Evolutionary conservation across 129 eudicot species (phyloP).

Genomic region (Apium graveolens): DNA sequence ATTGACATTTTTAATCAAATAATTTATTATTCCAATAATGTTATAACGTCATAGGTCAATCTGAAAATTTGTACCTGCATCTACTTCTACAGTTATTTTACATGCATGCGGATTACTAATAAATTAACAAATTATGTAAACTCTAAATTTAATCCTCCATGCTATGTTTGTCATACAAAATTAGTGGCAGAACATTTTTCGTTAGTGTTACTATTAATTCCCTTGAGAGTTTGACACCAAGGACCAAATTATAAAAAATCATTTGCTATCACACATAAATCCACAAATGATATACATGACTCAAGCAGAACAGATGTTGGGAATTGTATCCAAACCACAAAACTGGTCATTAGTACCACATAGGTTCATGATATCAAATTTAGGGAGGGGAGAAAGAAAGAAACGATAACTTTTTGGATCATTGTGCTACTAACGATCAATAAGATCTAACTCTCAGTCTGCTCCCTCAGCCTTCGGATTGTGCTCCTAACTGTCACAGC

Average conservation of each 20-base stretch:
- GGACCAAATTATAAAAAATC: background rate
- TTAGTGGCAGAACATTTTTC: too few relatives aligned
- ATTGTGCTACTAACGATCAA: background rate
- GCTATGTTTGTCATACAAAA: too few relatives aligned
- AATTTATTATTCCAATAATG: too few relatives aligned
- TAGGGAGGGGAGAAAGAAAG: background rate
- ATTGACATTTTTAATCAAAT: too few relatives aligned
- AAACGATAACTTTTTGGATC: background rate
- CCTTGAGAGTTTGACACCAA: background rate
- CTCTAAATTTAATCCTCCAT: too few relatives aligned
- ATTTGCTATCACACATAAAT: background rate
- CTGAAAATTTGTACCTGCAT: too few relatives aligned
- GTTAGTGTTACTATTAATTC: too few relatives aligned
- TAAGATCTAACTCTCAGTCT: constrained; percentile 23
- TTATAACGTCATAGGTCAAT: too few relatives aligned
- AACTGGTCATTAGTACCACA: background rate
- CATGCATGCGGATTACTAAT: too few relatives aligned
- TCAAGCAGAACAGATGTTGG: background rate
- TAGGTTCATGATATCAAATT: background rate
- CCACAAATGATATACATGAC: background rate
- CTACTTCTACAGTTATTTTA: too few relatives aligned
- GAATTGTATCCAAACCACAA: background rate
- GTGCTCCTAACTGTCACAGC: constrained; percentile 34
- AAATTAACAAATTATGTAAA: too few relatives aligned
- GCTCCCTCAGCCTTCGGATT: constrained; percentile 29